These are phyloP conservation scores for Teratosphaeria nubilosa DNA, from an alignment of 2,329 filamentous ascomycete species.

Conservation along the genomic window DNA sequence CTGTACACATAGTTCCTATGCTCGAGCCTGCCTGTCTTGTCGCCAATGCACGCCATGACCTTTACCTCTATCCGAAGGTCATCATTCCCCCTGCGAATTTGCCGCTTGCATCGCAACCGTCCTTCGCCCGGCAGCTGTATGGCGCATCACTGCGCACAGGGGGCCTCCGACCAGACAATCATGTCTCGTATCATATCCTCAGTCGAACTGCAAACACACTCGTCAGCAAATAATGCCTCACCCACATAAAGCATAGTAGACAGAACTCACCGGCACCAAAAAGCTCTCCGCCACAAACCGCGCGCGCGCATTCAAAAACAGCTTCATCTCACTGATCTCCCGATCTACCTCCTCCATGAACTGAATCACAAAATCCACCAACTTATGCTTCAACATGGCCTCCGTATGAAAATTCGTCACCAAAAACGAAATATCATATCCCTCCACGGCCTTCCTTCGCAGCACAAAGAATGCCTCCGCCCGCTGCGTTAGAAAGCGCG, in stretches of 20 bases:
- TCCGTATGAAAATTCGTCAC: slow-evolving; percentile 99
- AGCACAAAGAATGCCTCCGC: slow-evolving; percentile 97
- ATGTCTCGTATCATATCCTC: background rate
- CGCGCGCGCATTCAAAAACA: slow-evolving; percentile 93
- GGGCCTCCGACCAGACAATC: background rate
- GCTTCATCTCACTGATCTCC: slow-evolving; percentile 99
- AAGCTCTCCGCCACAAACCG: slow-evolving; percentile 98
- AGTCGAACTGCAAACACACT: slow-evolving; percentile 13
- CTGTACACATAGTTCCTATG: background rate
- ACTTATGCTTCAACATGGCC: slow-evolving; percentile 96
- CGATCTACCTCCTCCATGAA: slow-evolving; percentile 99
- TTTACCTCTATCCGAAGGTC: background rate
- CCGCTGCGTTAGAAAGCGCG: slow-evolving; percentile 87
- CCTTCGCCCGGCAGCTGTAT: background rate
- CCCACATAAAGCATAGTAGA: background rate
- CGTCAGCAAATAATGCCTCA: background rate
- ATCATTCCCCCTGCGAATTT: background rate
- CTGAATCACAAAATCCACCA: slow-evolving; percentile 97
- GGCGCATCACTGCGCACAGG: background rate
- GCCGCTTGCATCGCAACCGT: background rate
- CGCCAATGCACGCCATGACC: background rate
- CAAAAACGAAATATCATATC: slow-evolving; percentile 96
- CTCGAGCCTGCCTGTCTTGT: background rate
- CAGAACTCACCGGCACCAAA: slow-evolving; percentile 66
- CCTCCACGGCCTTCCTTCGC: slow-evolving; percentile 89